These are phyloP conservation scores for Globisporangium cederbergense DNA, from an alignment of 352 stramenopile genomes.

Conservation along the genomic window DNA sequence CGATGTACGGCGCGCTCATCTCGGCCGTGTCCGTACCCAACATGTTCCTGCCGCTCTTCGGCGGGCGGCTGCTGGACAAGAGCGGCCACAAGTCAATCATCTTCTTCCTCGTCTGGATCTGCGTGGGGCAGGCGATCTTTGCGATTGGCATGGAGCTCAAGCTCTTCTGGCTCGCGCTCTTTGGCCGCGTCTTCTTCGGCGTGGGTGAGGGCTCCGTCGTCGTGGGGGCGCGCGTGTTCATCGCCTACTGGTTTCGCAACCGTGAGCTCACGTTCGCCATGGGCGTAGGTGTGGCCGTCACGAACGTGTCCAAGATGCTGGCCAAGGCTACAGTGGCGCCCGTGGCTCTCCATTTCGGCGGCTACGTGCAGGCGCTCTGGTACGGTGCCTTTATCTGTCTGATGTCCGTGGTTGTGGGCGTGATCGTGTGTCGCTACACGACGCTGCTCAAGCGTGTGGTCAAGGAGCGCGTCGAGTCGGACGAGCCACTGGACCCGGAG, in stretches of 20 bases:
- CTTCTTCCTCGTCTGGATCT: slow-evolving; percentile 84
- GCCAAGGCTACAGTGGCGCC: slow-evolving; percentile 86
- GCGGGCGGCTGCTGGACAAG: slow-evolving; percentile 76
- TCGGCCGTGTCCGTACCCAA: slow-evolving; percentile 80
- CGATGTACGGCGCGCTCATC: slow-evolving; percentile 80
- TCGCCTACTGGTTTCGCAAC: slow-evolving; percentile 81
- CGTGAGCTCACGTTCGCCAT: slow-evolving; percentile 88
- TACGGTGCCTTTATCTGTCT: slow-evolving; percentile 69
- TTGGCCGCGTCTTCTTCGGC: slow-evolving; percentile 81
- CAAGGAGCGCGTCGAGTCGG: slow-evolving; percentile 49
- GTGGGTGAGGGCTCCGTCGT: slow-evolving; percentile 81
- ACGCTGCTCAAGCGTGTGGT: slow-evolving; percentile 59
- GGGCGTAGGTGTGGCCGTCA: slow-evolving; percentile 85
- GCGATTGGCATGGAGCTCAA: slow-evolving; percentile 68
- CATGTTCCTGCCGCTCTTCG: slow-evolving; percentile 81
- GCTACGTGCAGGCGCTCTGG: slow-evolving; percentile 83
- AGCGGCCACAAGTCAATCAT: slow-evolving; percentile 67
- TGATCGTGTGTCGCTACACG: slow-evolving; percentile 63
- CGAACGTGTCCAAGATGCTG: slow-evolving; percentile 92
- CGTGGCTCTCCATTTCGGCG: slow-evolving; percentile 78
- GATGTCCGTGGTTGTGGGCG: slow-evolving; percentile 42
- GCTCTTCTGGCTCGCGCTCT: slow-evolving; percentile 76
- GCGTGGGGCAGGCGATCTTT: slow-evolving; percentile 77
- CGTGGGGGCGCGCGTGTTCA: slow-evolving; percentile 75
- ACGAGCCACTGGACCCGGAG: slow-evolving; percentile 48